Evolutionary conservation across 164 flowering plant genomes (phyloP).

Genomic region (Kalanchoe fedtschenkoi): DNA sequence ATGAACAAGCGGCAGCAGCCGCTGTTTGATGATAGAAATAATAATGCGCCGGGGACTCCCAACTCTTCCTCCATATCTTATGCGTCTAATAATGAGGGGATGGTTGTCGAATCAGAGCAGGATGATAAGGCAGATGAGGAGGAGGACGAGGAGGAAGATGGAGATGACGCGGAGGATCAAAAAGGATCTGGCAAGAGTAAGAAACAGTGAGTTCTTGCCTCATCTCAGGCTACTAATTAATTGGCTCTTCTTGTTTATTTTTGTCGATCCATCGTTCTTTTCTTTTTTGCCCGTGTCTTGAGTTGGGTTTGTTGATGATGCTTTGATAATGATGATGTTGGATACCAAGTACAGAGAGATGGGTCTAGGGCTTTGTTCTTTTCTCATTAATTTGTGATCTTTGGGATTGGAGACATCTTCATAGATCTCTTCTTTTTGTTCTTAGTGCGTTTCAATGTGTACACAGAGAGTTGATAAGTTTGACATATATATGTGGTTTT

Average conservation of each 20-base stretch:
- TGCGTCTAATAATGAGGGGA: constrained; percentile 22
- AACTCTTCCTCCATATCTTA: constrained; percentile 49
- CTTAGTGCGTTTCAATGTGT: not conserved
- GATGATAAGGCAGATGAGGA: constrained; percentile 11
- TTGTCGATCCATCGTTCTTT: not conserved
- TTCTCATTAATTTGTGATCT: not conserved
- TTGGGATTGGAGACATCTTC: not conserved
- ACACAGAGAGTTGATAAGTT: not conserved
- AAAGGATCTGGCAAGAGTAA: constrained; percentile 16
- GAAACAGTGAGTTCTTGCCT: constrained; percentile 29
- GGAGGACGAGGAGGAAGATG: constrained; percentile 18
- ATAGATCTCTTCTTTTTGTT: not conserved
- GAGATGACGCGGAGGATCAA: constrained; percentile 18
- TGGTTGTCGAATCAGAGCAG: constrained; percentile 21
- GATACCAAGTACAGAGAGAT: not conserved
- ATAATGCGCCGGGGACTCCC: constrained; percentile 42
- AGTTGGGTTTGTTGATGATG: not conserved
- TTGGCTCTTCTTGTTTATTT: constrained; percentile 5
- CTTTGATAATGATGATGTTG: not conserved
- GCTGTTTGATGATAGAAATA: constrained; percentile 15
- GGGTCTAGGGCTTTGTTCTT: constrained; percentile 1
- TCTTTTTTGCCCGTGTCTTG: not conserved
- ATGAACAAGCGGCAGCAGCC: not conserved
- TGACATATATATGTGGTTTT: constrained; percentile 1
- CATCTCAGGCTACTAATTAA: not conserved